phyloP scores from a whole-genome alignment of 495 filamentous ascomycete species.

The Penicillium riverlandense region DNA sequence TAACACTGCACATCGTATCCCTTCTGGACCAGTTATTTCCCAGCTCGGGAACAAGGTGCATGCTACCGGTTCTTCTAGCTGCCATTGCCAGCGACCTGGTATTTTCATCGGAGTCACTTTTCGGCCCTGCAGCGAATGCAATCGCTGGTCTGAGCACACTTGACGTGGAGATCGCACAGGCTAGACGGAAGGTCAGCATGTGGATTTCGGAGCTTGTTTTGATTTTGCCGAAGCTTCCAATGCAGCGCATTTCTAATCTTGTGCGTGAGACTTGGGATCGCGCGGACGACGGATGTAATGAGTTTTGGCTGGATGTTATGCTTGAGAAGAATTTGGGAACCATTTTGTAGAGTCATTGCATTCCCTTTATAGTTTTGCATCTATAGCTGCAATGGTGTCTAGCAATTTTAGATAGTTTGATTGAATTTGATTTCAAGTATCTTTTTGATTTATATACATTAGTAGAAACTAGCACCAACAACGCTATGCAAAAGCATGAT shows the following conservation, averaged over 20 bases:
- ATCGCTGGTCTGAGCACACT: conserved; percentile 15
- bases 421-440: too few relatives aligned
- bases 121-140: conserved; percentile 11
- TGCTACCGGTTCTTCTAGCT: conserved; percentile 15
- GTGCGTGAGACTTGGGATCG: conserved; percentile 16
- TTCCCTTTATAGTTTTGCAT: too few relatives aligned
- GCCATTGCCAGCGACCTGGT: conserved; percentile 21
- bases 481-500: too few relatives aligned
- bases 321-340: conserved; percentile 18
- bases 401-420: too few relatives aligned
- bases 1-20: conserved; percentile 18
- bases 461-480: too few relatives aligned
- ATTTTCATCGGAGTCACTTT: conserved; percentile 12
- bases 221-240: conserved; percentile 17
- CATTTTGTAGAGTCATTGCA: conserved; percentile 6
- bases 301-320: conserved; percentile 20
- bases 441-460: too few relatives aligned
- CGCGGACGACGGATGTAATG: conserved; percentile 11
- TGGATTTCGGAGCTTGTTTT: conserved; percentile 15
- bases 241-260: conserved; percentile 15
- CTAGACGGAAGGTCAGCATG: conserved; percentile 16
- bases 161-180: conserved; percentile 21
- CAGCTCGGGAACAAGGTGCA: conserved; percentile 16
- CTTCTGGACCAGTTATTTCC: conserved; percentile 17
- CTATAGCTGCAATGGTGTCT: too few relatives aligned